Base-by-base conservation (phyloP, 2,329 filamentous ascomycete species). In the Penicillium olsonii region DNA sequence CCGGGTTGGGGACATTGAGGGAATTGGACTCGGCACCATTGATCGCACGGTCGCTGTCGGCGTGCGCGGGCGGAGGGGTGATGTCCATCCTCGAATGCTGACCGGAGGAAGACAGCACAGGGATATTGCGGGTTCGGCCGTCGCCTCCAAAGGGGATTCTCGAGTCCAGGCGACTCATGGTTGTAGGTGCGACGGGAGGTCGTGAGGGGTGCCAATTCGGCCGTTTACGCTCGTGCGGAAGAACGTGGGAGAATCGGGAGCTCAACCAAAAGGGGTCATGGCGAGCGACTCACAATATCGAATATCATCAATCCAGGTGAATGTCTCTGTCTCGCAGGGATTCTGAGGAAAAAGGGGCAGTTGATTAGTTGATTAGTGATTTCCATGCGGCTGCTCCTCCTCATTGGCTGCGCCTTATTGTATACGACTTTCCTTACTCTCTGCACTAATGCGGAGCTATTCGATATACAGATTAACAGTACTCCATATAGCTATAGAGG, bases 21-120 rank as follows among this genome's bases (percentile, higher is more conserved):
- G 60, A 40, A 44, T 57, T 62, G 37, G 60, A 60, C 50, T 71
- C 62, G 37, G 65, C 55, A 33, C 67, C 67, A 60, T 72, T 72
- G 55, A 66, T 66, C 42, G 63, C 65, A 51, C 57, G 75, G 53
- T 82, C 79, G 50, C 69, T 4, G 8, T 24, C 68, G 47, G 76
- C 76, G 5, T 78, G 73, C 18, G 68, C 59, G 31, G 73, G 67
- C 50, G 73, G 70, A 37, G 78, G 76, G 48, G 78, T 78, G 44
- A 80, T 71, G 50, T 83, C 79, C 79, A 83, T 84, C 47, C 72
- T 73, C 26, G 72, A 67, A 41, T 72, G 70, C 22, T 59, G 59
- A 39, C 73, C 68, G 40, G 75, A 72, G 39, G 74, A 67, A 44
- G 68, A 63, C 31, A 75, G 73, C 51, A 81, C 75, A 42, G 79